Evolutionary conservation across 371 early-diverging fungal genomes (phyloP).

Genomic region (Dichotomocladium elegans): DNA sequence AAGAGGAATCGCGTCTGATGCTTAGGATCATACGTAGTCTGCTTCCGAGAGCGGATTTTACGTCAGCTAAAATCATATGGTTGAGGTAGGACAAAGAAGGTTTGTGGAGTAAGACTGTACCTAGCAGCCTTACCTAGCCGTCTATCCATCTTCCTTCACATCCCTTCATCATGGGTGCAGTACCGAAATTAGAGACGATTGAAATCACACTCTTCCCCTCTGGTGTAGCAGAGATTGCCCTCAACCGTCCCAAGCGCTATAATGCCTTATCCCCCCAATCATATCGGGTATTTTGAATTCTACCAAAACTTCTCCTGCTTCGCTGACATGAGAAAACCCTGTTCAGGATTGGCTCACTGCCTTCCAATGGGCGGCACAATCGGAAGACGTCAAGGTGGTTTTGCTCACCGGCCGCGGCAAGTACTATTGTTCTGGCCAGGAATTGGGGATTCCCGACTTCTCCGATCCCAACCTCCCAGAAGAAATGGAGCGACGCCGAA

Average conservation of each 20-base stretch:
- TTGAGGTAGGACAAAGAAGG: too few species aligned
- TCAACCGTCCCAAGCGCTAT: slow-evolving; percentile 62
- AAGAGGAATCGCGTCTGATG: too few species aligned
- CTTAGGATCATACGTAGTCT: too few species aligned
- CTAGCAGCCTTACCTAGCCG: too few species aligned
- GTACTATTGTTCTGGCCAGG: slow-evolving; percentile 67
- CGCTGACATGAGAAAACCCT: neutral
- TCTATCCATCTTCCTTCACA: neutral
- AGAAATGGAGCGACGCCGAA: slow-evolving; percentile 23
- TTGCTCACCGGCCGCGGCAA: slow-evolving; percentile 68
- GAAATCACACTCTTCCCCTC: slow-evolving; percentile 44
- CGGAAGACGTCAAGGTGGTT: slow-evolving; percentile 51
- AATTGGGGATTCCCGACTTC: slow-evolving; percentile 37
- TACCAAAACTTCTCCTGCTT: neutral
- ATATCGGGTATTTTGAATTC: slow-evolving; percentile 36
- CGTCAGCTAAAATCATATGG: too few species aligned
- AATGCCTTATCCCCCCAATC: slow-evolving; percentile 63
- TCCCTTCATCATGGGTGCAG: slow-evolving; percentile 1
- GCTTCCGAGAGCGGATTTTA: too few species aligned
- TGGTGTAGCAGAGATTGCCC: slow-evolving; percentile 63
- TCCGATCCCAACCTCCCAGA: slow-evolving; percentile 25
- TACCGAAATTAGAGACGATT: slow-evolving; percentile 51
- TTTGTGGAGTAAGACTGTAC: too few species aligned
- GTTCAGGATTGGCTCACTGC: slow-evolving; percentile 59
- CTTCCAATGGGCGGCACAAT: slow-evolving; percentile 51